Percentiles rank a stretch among this genome's conserved stretches.
Evolutionary conservation across 2,329 filamentous ascomycete species (phyloP).

Genomic region (Amylocarpus encephaloides): DNA sequence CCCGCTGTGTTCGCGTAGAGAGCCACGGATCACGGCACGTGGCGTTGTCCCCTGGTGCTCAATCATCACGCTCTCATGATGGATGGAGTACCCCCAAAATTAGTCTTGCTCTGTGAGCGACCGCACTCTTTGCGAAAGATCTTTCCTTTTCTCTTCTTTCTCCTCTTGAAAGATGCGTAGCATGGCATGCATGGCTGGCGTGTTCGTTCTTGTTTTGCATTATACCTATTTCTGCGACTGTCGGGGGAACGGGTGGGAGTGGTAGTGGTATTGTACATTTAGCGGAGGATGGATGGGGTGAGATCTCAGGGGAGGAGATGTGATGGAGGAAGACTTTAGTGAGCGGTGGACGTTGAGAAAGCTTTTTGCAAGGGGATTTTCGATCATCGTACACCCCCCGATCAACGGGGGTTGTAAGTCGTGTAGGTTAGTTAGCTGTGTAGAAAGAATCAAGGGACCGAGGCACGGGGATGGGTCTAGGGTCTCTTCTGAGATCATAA

Average conservation of each 20-base stretch:
- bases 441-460: neutral
- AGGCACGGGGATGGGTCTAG: neutral
- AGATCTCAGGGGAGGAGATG: neutral
- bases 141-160: too few relatives aligned
- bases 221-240: too few relatives aligned
- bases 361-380: neutral
- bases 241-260: too few relatives aligned
- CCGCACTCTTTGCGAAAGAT: constrained; percentile 22
- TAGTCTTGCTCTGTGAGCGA: constrained; percentile 35
- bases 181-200: too few relatives aligned
- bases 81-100: constrained; percentile 28
- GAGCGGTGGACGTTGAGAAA: neutral
- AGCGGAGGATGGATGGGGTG: neutral
- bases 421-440: neutral
- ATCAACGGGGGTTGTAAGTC: neutral
- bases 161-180: too few relatives aligned
- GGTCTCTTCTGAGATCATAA: neutral
- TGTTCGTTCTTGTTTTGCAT: too few relatives aligned
- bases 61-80: neutral
- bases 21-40: neutral
- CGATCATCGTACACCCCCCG: neutral
- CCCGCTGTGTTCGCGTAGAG: too few relatives aligned
- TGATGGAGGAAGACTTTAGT: neutral
- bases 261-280: too few relatives aligned
- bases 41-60: neutral